Percentiles rank a stretch among this genome's conserved stretches.
phyloP scores from a whole-genome alignment of 495 filamentous ascomycete species.

The Tuber microsphaerosporum region DNA sequence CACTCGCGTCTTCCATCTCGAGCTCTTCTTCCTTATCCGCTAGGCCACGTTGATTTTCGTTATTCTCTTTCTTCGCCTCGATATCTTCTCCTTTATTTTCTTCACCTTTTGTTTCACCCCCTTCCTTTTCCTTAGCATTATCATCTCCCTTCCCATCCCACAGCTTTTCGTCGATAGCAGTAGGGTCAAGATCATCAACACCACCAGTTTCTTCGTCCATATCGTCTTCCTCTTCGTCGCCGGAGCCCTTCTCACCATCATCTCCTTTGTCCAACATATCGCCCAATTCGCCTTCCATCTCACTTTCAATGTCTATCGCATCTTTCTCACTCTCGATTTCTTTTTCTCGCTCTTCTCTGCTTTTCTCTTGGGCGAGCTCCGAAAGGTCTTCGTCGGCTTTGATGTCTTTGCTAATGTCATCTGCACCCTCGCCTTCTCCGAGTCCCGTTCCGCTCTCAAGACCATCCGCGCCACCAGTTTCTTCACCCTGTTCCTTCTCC shows the following conservation, averaged over 20 bases:
- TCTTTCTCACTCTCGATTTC: conserved; percentile 65
- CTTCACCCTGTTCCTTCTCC: conserved; percentile 62
- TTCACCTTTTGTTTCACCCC: conserved; percentile 62
- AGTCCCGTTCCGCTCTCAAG: conserved; percentile 90
- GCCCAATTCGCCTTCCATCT: conserved; percentile 71
- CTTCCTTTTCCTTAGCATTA: conserved; percentile 69
- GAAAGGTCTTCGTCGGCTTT: conserved; percentile 85
- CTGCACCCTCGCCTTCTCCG: conserved; percentile 88
- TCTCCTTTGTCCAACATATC: conserved; percentile 56
- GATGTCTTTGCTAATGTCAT: conserved; percentile 97
- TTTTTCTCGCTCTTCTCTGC: conserved; percentile 53
- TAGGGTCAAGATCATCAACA: conserved; percentile 80
- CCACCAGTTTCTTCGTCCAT: conserved; percentile 83
- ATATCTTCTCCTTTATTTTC: conserved; percentile 58
- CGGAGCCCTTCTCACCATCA: conserved; percentile 51
- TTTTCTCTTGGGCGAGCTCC: conserved; percentile 76
- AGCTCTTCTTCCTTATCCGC: conserved; percentile 48
- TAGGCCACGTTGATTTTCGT: conserved; percentile 47
- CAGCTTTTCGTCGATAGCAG: conserved; percentile 91
- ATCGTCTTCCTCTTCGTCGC: conserved; percentile 54
- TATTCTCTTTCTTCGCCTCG: conserved; percentile 54
- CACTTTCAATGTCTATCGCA: conserved; percentile 92
- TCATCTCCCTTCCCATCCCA: conserved; percentile 83
- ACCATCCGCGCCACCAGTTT: conserved; percentile 53
- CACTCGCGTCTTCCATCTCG: conserved; percentile 52